phyloP scores from a whole-genome alignment of 2,329 filamentous ascomycete species.

The Rutstroemia sp. region DNA sequence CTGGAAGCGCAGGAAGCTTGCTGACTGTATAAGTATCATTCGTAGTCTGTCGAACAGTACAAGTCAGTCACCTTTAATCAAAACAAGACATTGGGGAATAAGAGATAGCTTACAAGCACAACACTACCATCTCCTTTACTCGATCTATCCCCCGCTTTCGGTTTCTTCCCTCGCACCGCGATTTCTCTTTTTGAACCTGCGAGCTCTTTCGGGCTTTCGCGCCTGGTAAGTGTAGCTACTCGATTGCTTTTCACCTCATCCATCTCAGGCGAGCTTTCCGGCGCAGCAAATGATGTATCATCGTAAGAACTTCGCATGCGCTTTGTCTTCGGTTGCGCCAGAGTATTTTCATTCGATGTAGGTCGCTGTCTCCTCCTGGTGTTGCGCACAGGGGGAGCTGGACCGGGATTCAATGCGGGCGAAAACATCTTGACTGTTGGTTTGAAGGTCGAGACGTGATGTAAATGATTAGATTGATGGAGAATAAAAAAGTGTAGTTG shows the following conservation, averaged over 20 bases:
- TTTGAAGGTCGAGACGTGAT: background rate
- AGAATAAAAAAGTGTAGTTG: background rate
- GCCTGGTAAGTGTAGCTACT: constrained; percentile 31
- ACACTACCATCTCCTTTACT: constrained; percentile 65
- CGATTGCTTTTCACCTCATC: constrained; percentile 50
- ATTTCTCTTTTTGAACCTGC: constrained; percentile 38
- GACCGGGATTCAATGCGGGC: constrained; percentile 40
- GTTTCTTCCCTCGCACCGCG: constrained; percentile 54
- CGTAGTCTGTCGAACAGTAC: constrained; percentile 51
- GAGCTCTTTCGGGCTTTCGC: constrained; percentile 23
- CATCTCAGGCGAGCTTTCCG: constrained; percentile 42
- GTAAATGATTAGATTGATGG: background rate
- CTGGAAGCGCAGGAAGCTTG: constrained; percentile 75
- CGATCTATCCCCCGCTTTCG: constrained; percentile 53
- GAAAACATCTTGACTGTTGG: constrained; percentile 46
- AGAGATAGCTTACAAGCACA: constrained; percentile 47
- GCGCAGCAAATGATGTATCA: constrained; percentile 48
- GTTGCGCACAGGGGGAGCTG: constrained; percentile 49
- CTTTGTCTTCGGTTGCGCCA: constrained; percentile 55
- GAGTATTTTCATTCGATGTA: constrained; percentile 44
- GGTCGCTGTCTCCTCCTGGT: constrained; percentile 53
- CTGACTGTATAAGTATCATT: constrained; percentile 81
- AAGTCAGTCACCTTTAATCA: constrained; percentile 5
- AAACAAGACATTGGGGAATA: background rate
- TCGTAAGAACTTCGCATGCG: constrained; percentile 50